A percentile compares a stretch with the other conserved stretches of the same genome.
Evolutionary conservation across 306 rosid genomes (phyloP).

Genomic region (Cucumis melo): DNA sequence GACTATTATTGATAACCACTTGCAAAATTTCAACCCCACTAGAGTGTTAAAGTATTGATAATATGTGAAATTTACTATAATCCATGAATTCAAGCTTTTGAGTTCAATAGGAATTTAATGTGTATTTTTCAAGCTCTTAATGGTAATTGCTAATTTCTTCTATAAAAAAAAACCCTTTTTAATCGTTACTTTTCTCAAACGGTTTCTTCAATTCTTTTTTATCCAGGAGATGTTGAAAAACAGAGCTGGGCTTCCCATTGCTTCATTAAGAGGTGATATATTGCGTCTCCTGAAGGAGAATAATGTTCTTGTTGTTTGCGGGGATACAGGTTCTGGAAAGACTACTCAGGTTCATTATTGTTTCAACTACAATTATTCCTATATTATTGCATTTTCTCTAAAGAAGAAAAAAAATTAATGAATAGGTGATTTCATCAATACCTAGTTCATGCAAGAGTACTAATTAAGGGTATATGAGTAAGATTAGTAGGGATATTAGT

Average conservation of each 20-base stretch:
- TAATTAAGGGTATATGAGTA: too few species aligned
- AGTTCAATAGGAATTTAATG: neutral
- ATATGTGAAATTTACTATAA: neutral
- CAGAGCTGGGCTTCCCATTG: slow-evolving; percentile 78
- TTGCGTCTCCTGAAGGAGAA: slow-evolving; percentile 56
- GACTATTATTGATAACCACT: neutral
- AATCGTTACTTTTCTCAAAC: neutral
- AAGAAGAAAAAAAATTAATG: neutral
- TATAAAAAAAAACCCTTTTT: neutral
- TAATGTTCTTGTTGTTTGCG: slow-evolving; percentile 80
- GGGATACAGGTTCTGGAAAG: slow-evolving; percentile 99
- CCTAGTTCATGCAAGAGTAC: neutral
- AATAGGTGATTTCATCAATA: neutral
- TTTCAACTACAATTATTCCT: neutral
- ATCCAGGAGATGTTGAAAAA: slow-evolving; percentile 63
- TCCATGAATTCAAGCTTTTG: neutral
- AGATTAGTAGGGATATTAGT: too few species aligned
- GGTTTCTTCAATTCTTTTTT: neutral
- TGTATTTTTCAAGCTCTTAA: neutral
- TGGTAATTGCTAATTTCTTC: neutral
- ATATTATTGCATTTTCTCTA: neutral
- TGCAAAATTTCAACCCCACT: neutral
- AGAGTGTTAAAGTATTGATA: neutral
- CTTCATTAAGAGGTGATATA: slow-evolving; percentile 52
- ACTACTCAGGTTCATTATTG: slow-evolving; percentile 71